A percentile compares a stretch with the other conserved stretches of the same genome.
Conservation (phyloP, 345 rosid species). For the Salix caprea region DNA sequence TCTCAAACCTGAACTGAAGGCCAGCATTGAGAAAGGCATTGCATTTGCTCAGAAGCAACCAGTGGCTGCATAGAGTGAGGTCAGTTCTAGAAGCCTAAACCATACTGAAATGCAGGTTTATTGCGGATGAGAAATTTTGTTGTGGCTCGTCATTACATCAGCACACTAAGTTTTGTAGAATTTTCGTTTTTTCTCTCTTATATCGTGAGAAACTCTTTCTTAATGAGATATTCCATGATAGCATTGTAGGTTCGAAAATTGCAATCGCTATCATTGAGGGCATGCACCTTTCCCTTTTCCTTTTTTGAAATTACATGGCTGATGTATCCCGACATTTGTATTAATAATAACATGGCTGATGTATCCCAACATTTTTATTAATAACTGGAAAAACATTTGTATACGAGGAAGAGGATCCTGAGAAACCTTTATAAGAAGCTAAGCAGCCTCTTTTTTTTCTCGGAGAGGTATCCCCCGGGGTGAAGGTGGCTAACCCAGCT, state of each 20-base stretch:
- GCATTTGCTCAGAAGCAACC: slow-evolving; percentile 60
- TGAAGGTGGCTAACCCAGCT: no score
- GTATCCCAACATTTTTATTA: not conserved
- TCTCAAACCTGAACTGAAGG: slow-evolving; percentile 70
- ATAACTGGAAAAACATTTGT: no score
- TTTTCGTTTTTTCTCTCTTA: slow-evolving; percentile 8
- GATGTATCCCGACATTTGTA: not conserved
- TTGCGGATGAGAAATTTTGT: not conserved
- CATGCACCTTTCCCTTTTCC: slow-evolving; percentile 8
- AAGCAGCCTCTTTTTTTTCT: no score
- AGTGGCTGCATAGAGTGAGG: slow-evolving; percentile 42
- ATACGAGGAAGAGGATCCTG: no score
- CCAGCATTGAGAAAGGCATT: slow-evolving; percentile 85
- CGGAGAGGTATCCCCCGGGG: no score
- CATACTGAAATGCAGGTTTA: not conserved
- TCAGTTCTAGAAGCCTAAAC: not conserved
- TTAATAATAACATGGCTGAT: slow-evolving; percentile 16
- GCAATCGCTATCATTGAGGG: slow-evolving; percentile 5
- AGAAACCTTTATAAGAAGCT: no score
- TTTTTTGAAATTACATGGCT: slow-evolving; percentile 22
- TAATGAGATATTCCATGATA: slow-evolving; percentile 4
- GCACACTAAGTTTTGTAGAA: slow-evolving; percentile 33
- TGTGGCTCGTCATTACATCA: slow-evolving; percentile 13
- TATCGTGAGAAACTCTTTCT: not conserved
- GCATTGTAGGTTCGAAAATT: slow-evolving; percentile 24